Evolutionary conservation across 2,329 filamentous ascomycete genomes (phyloP).

Genomic region (Fonsecaea pedrosoi): DNA sequence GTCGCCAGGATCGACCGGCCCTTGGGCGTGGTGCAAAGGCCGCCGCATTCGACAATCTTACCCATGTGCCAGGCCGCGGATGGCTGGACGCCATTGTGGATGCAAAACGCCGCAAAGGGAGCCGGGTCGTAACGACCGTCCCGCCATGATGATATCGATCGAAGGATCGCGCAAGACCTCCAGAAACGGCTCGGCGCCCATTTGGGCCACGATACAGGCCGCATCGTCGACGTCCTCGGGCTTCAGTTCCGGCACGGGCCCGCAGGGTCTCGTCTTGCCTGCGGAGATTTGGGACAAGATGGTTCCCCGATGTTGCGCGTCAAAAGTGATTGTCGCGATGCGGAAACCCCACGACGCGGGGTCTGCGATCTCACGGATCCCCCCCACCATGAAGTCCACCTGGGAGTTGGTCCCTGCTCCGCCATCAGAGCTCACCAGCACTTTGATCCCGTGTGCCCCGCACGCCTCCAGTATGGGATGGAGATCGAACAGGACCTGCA

Average conservation of each 20-base stretch:
- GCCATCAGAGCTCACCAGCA: not conserved
- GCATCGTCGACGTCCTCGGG: slow-evolving; percentile 49
- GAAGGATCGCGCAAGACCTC: slow-evolving; percentile 53
- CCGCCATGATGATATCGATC: slow-evolving; percentile 57
- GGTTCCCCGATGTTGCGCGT: not conserved
- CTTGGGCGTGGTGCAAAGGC: slow-evolving; percentile 59
- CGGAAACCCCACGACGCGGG: not conserved
- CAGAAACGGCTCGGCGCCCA: slow-evolving; percentile 55
- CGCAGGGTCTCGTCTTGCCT: not conserved
- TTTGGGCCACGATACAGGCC: slow-evolving; percentile 52
- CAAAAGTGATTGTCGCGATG: not conserved
- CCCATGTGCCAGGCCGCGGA: slow-evolving; percentile 60
- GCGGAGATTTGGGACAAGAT: not conserved
- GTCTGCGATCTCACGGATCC: not conserved
- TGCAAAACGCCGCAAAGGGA: slow-evolving; percentile 49
- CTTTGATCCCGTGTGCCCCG: not conserved
- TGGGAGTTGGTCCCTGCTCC: not conserved
- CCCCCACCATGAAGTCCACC: not conserved
- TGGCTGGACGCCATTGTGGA: slow-evolving; percentile 44
- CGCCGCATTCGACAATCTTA: slow-evolving; percentile 59
- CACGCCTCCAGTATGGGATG: not conserved
- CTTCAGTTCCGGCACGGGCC: slow-evolving; percentile 49
- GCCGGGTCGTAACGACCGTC: slow-evolving; percentile 52
- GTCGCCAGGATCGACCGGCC: slow-evolving; percentile 51
- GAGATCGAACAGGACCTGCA: too few relatives aligned